Evolutionary conservation across 192 early-diverging fungal genomes (phyloP), one percentile per base, ranked within the genome.

Genomic region (Mortierella antarctica): DNA sequence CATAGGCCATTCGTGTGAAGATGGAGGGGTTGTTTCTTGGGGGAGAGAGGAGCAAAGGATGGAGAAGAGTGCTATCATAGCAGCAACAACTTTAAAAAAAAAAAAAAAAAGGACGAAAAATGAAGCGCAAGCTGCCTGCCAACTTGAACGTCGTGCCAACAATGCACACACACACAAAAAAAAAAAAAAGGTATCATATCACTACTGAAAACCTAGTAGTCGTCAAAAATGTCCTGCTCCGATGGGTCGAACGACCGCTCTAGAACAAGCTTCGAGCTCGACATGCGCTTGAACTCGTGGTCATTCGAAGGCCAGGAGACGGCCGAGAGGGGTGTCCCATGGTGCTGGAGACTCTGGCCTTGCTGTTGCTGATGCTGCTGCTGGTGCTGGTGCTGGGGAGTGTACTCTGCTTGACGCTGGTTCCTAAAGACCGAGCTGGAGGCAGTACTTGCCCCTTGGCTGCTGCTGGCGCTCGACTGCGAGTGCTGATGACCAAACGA

Each of bases 281-380:
- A 80, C 76, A 80, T 80, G 23, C 76, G 76, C 46, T 80, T 80
- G 48, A 80, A 80, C 65, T 80, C 76, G 3, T 65, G 68, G 31
- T 70, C 69, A 46, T 80, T 80, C n/a, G 76, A 49, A 2, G 76
- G 76, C 76, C 76, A 80, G 13, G 58, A 57, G 20, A 66, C 56
- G 1, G 76, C 65, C 8, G 76, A 80, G 0, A 48, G 44, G 0
- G 52, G 10, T 15, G 18, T 31, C 31, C 31, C 31, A 31, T 31
- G 73, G 1, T 61, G 65, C n/a, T 50, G 62, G 1, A 58, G 48
- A 12, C 12, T 48, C 31, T 54, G 68, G 6, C 46, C 7, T 14
- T 65, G 55, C 23, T 70, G 41, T 7, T 64, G 55, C 20, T 51
- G 52, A 10, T 55, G 59, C 5, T 53, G 61, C 46, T 57, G 68